Evolutionary conservation across 106 monocot genomes (phyloP), one percentile per base, ranked within the genome.

Genomic region (Phalaenopsis equestris): DNA sequence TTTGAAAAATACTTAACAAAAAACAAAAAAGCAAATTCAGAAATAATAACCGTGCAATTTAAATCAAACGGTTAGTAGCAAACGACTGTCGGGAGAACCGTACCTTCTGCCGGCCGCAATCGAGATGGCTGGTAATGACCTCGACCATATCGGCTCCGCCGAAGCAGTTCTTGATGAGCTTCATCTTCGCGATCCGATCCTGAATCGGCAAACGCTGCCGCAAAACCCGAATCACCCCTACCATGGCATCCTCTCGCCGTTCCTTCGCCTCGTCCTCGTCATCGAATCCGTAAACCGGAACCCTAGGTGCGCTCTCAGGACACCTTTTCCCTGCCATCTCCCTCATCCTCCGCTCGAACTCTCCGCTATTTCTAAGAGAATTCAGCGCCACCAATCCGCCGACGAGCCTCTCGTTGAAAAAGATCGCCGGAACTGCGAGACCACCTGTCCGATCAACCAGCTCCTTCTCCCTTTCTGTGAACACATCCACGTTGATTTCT

Each of bases 401-500:
- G 6, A 99, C 30, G 15, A 91, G 87, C 55, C 85, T 89, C 83
- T 95, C 98, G 84, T 99, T 99, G 79, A 99, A 81, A 84, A 99
- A 99, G 12, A 99, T 87, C 77, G 84, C 84, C 47, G 98, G 98
- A 19, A 99, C 94, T 8, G 89, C 74, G 19, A 67, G 9, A 42
- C 84, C 73, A n/a, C 94, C 98, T 30, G 87, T 77, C 41, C 92
- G 83, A n/a, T 88, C 82, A 4, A 83, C 19, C 82, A 99, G 86
- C 58, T 99, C 98, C 78, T 84, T 75, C 79, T 88, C 88, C 58
- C 98, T 81, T 55, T 89, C 85, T 19, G 94, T 95, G 81, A 93
- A 99, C 36, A 99, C 98, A 81, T 99, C 98, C 16, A 99, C 38
- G 90, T 99, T 99, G 81, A 99, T 99, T 83, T 99, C 98, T 14